Conservation (phyloP, 2,329 filamentous ascomycete genomes). For the Didymella arachidicola region DNA sequence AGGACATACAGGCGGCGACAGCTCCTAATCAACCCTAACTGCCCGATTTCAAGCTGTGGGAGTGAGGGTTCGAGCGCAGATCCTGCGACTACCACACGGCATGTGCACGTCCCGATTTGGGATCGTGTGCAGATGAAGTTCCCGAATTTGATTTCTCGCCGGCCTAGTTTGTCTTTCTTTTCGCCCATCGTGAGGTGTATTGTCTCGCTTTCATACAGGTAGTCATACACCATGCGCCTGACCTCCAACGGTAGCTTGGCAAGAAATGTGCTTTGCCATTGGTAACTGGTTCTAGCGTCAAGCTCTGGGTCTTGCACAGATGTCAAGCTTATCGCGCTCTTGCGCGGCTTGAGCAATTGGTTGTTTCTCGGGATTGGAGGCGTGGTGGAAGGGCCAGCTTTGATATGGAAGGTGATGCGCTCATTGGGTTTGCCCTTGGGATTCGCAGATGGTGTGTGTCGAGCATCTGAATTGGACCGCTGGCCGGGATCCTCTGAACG, state of each 20-base stretch:
- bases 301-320: constrained; percentile 32
- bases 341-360: constrained; percentile 32
- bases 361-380: constrained; percentile 8
- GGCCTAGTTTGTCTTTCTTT: constrained; percentile 27
- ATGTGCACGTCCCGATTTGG: constrained; percentile 30
- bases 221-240: constrained; percentile 43
- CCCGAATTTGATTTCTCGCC: constrained; percentile 29
- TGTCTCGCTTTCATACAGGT: constrained; percentile 37
- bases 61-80: constrained; percentile 9
- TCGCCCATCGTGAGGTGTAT: constrained; percentile 44
- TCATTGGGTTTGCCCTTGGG: constrained; percentile 7
- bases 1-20: constrained; percentile 41
- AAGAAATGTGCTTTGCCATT: constrained; percentile 43
- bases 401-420: constrained; percentile 14
- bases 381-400: constrained; percentile 1
- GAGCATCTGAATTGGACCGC: constrained; percentile 11
- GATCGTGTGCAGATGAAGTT: constrained; percentile 44
- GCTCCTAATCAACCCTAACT: constrained; percentile 27
- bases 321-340: constrained; percentile 33
- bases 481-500: constrained; percentile 14
- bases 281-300: constrained; percentile 38
- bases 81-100: constrained; percentile 43
- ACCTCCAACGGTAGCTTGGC: constrained; percentile 44
- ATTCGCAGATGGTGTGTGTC: background rate
- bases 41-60: constrained; percentile 11